phyloP scores from a whole-genome alignment of 176 grass and related monocot species.

The Tillandsia fasciculata region DNA sequence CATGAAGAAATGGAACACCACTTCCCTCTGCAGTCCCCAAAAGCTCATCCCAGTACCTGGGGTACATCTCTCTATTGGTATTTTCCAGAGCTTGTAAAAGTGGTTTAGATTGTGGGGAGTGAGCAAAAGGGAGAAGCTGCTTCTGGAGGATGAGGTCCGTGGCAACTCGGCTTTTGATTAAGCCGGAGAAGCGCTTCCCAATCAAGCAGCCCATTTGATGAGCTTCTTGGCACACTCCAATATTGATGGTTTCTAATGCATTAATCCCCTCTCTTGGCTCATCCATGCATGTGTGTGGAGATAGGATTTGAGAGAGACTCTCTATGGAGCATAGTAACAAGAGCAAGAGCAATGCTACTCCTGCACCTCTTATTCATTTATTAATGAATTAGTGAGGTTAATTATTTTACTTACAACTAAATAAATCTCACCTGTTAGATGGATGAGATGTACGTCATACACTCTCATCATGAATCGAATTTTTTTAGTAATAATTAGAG shows the following conservation, averaged over 20 bases:
- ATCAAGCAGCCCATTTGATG: constrained; percentile 40
- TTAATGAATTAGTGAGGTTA: too few relatives aligned
- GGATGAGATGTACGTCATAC: too few relatives aligned
- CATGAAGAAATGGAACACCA: constrained; percentile 47
- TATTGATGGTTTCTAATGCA: constrained; percentile 35
- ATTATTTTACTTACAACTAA: too few relatives aligned
- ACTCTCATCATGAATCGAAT: too few relatives aligned
- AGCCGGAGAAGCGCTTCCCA: constrained; percentile 39
- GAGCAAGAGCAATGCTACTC: too few relatives aligned
- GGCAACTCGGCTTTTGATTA: constrained; percentile 53
- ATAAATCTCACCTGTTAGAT: too few relatives aligned
- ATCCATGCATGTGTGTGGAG: background rate
- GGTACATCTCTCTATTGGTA: constrained; percentile 44
- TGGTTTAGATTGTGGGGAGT: constrained; percentile 22
- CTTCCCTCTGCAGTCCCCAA: constrained; percentile 54
- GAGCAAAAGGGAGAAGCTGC: constrained; percentile 67
- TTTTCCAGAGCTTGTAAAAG: constrained; percentile 44
- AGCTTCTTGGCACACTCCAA: constrained; percentile 33
- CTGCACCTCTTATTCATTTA: too few relatives aligned
- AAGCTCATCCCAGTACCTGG: constrained; percentile 67
- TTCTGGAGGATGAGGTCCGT: constrained; percentile 43
- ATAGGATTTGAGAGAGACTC: too few relatives aligned
- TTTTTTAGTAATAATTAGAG: too few relatives aligned
- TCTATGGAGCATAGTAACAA: too few relatives aligned
- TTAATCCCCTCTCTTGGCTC: background rate